These are phyloP conservation scores for Citrus cavaleriei DNA, from an alignment of 345 rosid genomes.

Conservation along the genomic window DNA sequence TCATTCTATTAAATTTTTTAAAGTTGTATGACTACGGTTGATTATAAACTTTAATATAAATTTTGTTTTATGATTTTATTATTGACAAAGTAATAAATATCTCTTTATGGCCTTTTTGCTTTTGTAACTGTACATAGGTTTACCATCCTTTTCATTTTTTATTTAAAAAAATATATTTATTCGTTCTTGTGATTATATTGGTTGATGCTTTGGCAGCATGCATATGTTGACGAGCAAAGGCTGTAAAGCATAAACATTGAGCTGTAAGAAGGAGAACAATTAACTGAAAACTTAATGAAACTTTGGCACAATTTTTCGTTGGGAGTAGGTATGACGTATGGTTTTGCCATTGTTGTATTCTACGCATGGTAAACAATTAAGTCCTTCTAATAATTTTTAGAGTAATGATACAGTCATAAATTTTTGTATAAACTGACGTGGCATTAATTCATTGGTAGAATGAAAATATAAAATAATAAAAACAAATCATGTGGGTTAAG, in stretches of 20 bases:
- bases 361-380: no score
- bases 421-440: rapidly evolving
- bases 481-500: no score
- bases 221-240: not conserved
- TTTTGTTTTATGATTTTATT: no score
- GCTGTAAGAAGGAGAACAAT: not conserved
- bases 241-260: not conserved
- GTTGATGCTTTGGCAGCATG: not conserved
- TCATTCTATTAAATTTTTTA: no score
- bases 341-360: not conserved
- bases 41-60: no score
- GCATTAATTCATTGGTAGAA: no score
- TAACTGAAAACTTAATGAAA: not conserved
- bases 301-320: not conserved
- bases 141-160: not conserved
- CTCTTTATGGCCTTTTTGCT: not conserved
- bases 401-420: no score
- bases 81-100: not conserved
- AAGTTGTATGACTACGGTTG: rapidly evolving
- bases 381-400: no score
- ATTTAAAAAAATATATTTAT: not conserved
- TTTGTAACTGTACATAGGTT: not conserved
- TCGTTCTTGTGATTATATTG: not conserved
- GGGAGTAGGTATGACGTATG: not conserved
- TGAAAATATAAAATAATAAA: no score